A percentile compares a stretch with the other conserved stretches of the same genome.
phyloP scores from a whole-genome alignment of 2,329 filamentous ascomycete species.

The Sclerotinia minor region DNA sequence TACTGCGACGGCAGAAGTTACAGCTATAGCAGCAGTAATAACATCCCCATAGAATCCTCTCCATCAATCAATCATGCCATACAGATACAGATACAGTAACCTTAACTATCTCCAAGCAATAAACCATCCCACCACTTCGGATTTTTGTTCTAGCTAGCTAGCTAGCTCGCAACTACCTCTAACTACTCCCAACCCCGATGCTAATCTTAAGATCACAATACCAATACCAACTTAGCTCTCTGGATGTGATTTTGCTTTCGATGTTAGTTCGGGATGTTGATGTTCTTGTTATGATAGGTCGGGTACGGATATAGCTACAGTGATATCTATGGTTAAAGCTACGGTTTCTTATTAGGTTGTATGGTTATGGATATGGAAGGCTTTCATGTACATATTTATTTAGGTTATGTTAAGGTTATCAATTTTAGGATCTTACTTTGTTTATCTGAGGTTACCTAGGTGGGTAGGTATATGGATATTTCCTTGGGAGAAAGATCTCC shows the following conservation, averaged over 20 bases:
- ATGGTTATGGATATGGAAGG: no score
- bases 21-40: background rate
- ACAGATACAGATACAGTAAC: no score
- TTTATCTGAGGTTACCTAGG: no score
- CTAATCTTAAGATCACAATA: no score
- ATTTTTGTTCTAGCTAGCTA: conserved; percentile 6
- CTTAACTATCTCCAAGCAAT: background rate
- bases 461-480: no score
- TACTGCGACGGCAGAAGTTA: background rate
- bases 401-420: no score
- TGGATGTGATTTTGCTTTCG: background rate
- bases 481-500: no score
- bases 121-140: background rate
- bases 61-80: background rate
- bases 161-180: no score
- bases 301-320: no score
- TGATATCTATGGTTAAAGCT: no score
- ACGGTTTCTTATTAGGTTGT: background rate
- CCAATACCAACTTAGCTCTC: background rate
- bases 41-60: background rate
- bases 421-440: no score
- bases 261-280: conserved; percentile 16
- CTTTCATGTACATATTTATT: background rate
- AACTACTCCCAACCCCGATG: background rate
- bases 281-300: background rate